Evolutionary conservation across 495 filamentous ascomycete genomes (phyloP).

Genomic region (Penicillium cosmopolitanum): DNA sequence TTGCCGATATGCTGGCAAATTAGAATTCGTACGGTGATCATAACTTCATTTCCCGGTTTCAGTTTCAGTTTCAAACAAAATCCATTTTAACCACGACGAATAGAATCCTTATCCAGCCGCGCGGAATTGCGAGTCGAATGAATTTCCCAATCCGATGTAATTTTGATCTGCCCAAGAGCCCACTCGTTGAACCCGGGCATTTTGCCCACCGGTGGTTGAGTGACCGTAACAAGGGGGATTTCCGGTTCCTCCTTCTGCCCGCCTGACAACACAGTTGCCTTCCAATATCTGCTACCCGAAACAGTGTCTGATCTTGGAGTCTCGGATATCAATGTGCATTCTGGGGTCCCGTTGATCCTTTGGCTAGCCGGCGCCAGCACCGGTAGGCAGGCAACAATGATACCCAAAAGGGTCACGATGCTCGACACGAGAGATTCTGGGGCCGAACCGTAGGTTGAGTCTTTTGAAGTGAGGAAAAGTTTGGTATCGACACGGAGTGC

Average conservation of each 20-base stretch:
- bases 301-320: neutral
- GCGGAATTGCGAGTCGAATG: constrained; percentile 33
- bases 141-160: constrained; percentile 36
- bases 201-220: constrained; percentile 25
- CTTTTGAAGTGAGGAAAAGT: constrained; percentile 11
- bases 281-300: constrained; percentile 15
- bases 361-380: constrained; percentile 13
- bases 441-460: constrained; percentile 19
- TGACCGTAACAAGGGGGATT: constrained; percentile 26
- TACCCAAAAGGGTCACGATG: constrained; percentile 17
- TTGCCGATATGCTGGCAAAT: no score
- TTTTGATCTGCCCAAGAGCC: constrained; percentile 29
- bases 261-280: constrained; percentile 16
- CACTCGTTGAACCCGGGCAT: constrained; percentile 17
- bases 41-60: constrained; percentile 1
- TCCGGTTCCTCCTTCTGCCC: constrained; percentile 21
- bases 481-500: constrained; percentile 21
- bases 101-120: constrained; percentile 17
- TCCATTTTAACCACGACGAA: constrained; percentile 10
- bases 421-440: constrained; percentile 24
- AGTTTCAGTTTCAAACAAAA: neutral
- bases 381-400: constrained; percentile 28
- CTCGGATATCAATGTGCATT: constrained; percentile 11
- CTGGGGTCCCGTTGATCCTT: constrained; percentile 6
- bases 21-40: neutral